Evolutionary conservation across 805 yeast genomes (phyloP).

Genomic region (Schwanniomyces sp.): DNA sequence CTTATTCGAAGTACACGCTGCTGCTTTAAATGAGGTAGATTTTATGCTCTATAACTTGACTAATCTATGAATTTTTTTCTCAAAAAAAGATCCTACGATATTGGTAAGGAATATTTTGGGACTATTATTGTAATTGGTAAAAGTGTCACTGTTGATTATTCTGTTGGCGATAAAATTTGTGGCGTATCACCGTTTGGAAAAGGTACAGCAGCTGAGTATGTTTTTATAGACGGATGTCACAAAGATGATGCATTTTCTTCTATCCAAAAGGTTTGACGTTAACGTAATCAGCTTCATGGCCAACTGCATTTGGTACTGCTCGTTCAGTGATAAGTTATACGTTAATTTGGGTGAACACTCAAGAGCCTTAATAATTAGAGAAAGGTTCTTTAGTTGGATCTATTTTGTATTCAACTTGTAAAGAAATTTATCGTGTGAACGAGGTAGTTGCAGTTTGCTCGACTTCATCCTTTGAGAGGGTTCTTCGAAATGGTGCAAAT

Average conservation of each 20-base stretch:
- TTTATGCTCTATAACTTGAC: neutral
- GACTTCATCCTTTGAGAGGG: slow-evolving; percentile 42
- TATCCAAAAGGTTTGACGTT: slow-evolving; percentile 38
- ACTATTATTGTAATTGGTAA: neutral
- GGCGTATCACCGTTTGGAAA: neutral
- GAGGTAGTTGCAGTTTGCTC: slow-evolving; percentile 61
- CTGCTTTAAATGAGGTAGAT: neutral
- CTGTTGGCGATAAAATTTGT: neutral
- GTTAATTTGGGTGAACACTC: no score
- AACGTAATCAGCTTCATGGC: slow-evolving; percentile 65
- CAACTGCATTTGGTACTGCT: slow-evolving; percentile 66
- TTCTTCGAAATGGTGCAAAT: slow-evolving; percentile 57
- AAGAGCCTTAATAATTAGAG: no score
- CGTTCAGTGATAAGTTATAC: no score
- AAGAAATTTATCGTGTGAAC: slow-evolving; percentile 39
- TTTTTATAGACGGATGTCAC: neutral
- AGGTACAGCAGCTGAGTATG: neutral
- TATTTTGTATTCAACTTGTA: slow-evolving; percentile 46
- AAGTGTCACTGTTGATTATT: neutral
- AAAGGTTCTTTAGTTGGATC: slow-evolving; percentile 47
- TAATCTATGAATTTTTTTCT: neutral
- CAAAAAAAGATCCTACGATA: neutral
- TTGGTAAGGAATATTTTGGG: neutral
- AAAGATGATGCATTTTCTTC: neutral
- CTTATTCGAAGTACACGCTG: neutral